Evolutionary conservation across 1,139 yeast species (phyloP), one percentile per base, ranked within the genome.

Genomic region (Protomyces pachydermus): DNA sequence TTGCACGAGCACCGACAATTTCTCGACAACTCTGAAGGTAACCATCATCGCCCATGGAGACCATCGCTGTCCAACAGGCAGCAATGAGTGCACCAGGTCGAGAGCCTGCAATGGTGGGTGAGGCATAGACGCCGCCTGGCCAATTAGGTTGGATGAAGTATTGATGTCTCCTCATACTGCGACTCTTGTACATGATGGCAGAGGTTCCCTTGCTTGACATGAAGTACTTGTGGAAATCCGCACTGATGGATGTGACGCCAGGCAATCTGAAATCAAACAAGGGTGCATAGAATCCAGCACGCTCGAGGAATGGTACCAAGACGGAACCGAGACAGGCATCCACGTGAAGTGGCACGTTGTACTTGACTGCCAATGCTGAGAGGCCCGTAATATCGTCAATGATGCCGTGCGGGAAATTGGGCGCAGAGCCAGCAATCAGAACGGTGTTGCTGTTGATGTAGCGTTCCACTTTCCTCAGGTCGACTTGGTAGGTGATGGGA

Each of bases 191-290:
- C 96, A 93, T 87, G 70, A 93, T 88, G 48, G 91, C 82, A 0
- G 97, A 90, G 0, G 96, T 87, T 3, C 98, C 98, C 75, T 93
- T 93, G 54, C 98, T 98, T 9, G 98, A 97, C 79, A 91, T 93
- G 1, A 98, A 98, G 73, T 93, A 93, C 75, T 93, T 93, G 79
- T 93, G 98, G 18, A 98, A 91, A 74, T 93, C 98, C 76, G 98
- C 93, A 12, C 97, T 88, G 67, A 93, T 91, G 3, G 97, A 91
- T 0, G 98, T 93, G n/a, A 93, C 98, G 50, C 98, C 98, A 0
- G 90, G 87, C 1, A 90, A 81, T 68, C 95, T 79, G 76, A 93
- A 93, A 74, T 93, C 98, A 76, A 91, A 91, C 18, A 77, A 56
- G 8, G 68, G 69, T 38, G 74, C 81, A 56, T 81, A 81, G 65